Evolutionary conservation across 805 yeast genomes (phyloP), one percentile per base, ranked within the genome.

Genomic region (Kodamaea neixiangensis): DNA sequence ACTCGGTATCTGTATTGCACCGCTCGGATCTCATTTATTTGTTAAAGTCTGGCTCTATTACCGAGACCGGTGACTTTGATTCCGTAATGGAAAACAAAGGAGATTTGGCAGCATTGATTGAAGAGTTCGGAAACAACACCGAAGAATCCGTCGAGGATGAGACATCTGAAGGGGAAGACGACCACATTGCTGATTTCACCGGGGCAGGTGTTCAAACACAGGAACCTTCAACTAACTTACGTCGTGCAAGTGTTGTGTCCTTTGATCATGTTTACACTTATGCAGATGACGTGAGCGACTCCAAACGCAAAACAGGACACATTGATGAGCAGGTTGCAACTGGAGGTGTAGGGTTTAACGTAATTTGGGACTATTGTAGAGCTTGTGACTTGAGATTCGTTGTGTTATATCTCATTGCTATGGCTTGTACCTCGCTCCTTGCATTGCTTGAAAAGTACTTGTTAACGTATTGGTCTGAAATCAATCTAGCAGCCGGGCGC

Each of bases 381-480:
- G 86, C 91, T 0, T 85, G 89, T 64, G 51, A 52, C 43, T 48
- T 37, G 34, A 48, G 50, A 14, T 54, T 43, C 14, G 46, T 54
- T 10, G 3, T 42, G 76, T 81, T 17, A 54, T 70, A 41, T 17
- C 20, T 47, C 20, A 59, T 3, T 81, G 84, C 40, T 75, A 77
- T 41, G 20, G 62, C 31, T 44, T 71, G 61, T 80, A 40, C 49
- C 11, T 40, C 49, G 10, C 4, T 40, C 10, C 15, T 47, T 13
- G 18, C 40, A 3, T 54, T 57, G 53, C 70, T 54, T 56, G 80
- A 81, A 44, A 82, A 79, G 59, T 81, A 81, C 61, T 82, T 89
- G 86, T 71, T 86, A 57, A 85, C 84, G 56, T 72, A 77, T 53
- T 86, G 92, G 92, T 80, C 90, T 1, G 89, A 85, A 57, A 55